These are phyloP conservation scores for Eragrostis nindensis DNA, from an alignment of 176 grass and related monocot genomes.

Conservation along the genomic window DNA sequence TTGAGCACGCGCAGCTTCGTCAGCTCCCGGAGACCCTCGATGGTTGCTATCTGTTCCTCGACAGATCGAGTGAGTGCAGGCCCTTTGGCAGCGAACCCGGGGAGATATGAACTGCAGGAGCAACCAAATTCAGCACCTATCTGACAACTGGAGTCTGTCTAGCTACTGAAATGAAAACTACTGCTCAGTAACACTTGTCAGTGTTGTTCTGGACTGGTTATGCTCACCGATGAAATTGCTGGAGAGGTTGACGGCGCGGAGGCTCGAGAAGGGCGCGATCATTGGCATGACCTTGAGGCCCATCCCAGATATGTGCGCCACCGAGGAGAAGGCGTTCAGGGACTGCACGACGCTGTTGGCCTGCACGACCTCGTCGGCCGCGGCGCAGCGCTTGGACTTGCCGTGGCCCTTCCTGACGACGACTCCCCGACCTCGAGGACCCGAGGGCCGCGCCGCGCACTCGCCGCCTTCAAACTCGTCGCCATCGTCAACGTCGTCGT, in stretches of 20 bases:
- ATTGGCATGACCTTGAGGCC: conserved; percentile 79
- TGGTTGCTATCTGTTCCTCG: conserved; percentile 76
- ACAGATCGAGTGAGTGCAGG: conserved; percentile 83
- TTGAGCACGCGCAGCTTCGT: conserved; percentile 79
- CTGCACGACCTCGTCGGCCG: conserved; percentile 69
- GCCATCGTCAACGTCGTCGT: conserved; percentile 23
- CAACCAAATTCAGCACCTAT: not conserved
- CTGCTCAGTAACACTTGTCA: not conserved
- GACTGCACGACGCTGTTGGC: conserved; percentile 87
- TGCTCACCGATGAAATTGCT: conserved; percentile 88
- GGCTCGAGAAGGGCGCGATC: conserved; percentile 73
- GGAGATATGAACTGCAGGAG: conserved; percentile 69
- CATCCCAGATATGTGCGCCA: conserved; percentile 92
- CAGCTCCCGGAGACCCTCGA: conserved; percentile 84
- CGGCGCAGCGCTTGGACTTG: conserved; percentile 35
- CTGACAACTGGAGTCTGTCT: not conserved
- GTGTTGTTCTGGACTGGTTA: no score
- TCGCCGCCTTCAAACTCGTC: conserved; percentile 17
- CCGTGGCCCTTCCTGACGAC: conserved; percentile 45
- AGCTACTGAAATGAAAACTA: not conserved
- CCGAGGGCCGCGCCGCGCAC: not conserved
- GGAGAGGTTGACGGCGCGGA: conserved; percentile 79
- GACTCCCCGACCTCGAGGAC: conserved; percentile 57
- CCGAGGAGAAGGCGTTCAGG: conserved; percentile 75
- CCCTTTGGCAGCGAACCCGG: conserved; percentile 81